These are phyloP conservation scores for Candida gigantensis DNA, from an alignment of 1,139 yeast species.

Conservation along the genomic window DNA sequence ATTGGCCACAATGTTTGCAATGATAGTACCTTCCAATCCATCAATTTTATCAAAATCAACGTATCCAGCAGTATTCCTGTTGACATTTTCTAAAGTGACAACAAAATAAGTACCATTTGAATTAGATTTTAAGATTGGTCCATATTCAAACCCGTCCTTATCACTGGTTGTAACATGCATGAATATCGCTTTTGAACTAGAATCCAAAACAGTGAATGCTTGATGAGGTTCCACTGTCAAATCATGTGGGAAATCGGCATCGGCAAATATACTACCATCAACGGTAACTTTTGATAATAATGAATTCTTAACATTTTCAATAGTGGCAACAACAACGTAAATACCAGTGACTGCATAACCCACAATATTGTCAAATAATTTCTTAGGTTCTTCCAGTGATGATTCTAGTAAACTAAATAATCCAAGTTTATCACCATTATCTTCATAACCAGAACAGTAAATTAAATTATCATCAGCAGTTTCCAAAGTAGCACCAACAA, in stretches of 20 bases:
- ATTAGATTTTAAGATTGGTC: slow-evolving; percentile 85
- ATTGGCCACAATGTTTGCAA: slow-evolving; percentile 69
- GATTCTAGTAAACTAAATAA: slow-evolving; percentile 30
- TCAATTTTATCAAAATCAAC: slow-evolving; percentile 88
- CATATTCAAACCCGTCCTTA: slow-evolving; percentile 59
- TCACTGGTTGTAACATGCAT: slow-evolving; percentile 76
- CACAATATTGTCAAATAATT: slow-evolving; percentile 33
- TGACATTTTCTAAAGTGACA: slow-evolving; percentile 68
- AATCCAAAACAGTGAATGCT: slow-evolving; percentile 83
- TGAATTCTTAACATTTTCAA: slow-evolving; percentile 41
- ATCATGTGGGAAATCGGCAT: slow-evolving; percentile 76
- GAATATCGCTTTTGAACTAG: slow-evolving; percentile 73
- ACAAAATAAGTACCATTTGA: slow-evolving; percentile 96
- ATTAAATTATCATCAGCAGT: slow-evolving; percentile 51
- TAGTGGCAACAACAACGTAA: slow-evolving; percentile 78
- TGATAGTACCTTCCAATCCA: slow-evolving; percentile 84
- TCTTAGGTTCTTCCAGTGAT: slow-evolving; percentile 23
- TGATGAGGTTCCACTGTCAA: slow-evolving; percentile 62
- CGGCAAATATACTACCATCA: slow-evolving; percentile 81
- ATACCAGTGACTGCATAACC: slow-evolving; percentile 50
- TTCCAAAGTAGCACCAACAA: slow-evolving; percentile 56
- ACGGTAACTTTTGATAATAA: slow-evolving; percentile 73
- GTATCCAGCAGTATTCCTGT: slow-evolving; percentile 69
- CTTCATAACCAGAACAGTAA: slow-evolving; percentile 52
- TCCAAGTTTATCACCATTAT: slow-evolving; percentile 19